These are phyloP conservation scores for Fragaria nilgerrensis DNA, from an alignment of 306 rosid genomes.

Conservation along the genomic window DNA sequence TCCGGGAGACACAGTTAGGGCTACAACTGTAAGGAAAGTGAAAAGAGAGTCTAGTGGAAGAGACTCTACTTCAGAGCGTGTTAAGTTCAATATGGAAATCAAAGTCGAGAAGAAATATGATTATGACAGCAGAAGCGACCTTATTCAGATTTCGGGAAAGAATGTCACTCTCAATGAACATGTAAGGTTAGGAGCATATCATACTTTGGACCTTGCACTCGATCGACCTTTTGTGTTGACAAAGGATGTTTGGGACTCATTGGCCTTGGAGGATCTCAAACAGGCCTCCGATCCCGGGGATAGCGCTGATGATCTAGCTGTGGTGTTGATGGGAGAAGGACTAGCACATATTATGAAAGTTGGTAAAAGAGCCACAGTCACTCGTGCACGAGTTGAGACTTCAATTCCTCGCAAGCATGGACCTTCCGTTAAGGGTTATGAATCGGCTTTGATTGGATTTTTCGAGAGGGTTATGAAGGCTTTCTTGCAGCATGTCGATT, in stretches of 20 bases:
- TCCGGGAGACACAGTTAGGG: slow-evolving; percentile 82
- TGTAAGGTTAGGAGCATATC: slow-evolving; percentile 93
- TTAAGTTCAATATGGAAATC: slow-evolving; percentile 76
- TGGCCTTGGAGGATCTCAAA: slow-evolving; percentile 72
- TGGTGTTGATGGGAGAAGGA: slow-evolving; percentile 98
- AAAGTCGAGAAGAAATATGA: slow-evolving; percentile 83
- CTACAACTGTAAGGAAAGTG: slow-evolving; percentile 91
- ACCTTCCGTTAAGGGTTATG: slow-evolving; percentile 88
- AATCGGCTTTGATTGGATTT: slow-evolving; percentile 81
- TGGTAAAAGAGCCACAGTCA: slow-evolving; percentile 84
- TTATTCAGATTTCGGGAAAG: slow-evolving; percentile 83
- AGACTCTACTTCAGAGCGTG: slow-evolving; percentile 60
- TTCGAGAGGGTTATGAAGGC: slow-evolving; percentile 83
- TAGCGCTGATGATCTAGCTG: slow-evolving; percentile 97
- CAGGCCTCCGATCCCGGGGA: slow-evolving; percentile 92
- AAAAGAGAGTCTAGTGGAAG: slow-evolving; percentile 74
- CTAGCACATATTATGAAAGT: slow-evolving; percentile 81
- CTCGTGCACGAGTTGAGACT: slow-evolving; percentile 82
- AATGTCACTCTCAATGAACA: slow-evolving; percentile 71
- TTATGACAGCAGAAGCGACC: slow-evolving; percentile 71
- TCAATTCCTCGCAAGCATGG: slow-evolving; percentile 99
- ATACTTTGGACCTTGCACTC: slow-evolving; percentile 85
- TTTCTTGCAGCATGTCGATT: slow-evolving; percentile 87
- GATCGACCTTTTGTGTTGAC: slow-evolving; percentile 93
- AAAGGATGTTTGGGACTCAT: slow-evolving; percentile 90